These are phyloP conservation scores for Knufia fluminis DNA, from an alignment of 2,329 filamentous ascomycete species.

Conservation along the genomic window DNA sequence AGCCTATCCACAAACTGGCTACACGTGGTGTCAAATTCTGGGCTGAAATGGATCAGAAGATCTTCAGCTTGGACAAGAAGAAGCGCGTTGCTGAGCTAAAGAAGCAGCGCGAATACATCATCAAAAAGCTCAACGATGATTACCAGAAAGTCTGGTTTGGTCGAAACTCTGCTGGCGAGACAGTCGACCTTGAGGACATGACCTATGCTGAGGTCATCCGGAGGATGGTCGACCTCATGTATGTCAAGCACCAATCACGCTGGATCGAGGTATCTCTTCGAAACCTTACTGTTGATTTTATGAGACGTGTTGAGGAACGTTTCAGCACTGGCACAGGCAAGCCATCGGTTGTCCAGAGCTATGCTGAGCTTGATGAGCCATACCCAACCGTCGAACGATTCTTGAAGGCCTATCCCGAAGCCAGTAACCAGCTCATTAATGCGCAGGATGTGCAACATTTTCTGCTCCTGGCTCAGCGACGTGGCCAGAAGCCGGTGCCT, in stretches of 20 bases:
- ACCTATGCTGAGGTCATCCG: constrained; percentile 82
- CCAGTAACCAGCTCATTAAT: constrained; percentile 85
- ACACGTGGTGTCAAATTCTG: constrained; percentile 94
- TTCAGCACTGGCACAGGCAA: constrained; percentile 67
- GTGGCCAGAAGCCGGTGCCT: constrained; percentile 89
- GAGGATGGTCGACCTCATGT: constrained; percentile 82
- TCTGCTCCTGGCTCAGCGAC: constrained; percentile 80
- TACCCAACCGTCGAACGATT: constrained; percentile 70
- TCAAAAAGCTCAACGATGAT: constrained; percentile 90
- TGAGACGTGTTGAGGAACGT: constrained; percentile 91
- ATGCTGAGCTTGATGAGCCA: constrained; percentile 75
- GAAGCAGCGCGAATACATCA: constrained; percentile 83
- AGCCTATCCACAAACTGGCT: constrained; percentile 97
- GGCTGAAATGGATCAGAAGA: constrained; percentile 98
- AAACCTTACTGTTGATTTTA: constrained; percentile 84
- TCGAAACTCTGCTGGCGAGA: constrained; percentile 66
- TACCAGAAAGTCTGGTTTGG: constrained; percentile 98
- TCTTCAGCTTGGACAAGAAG: constrained; percentile 91
- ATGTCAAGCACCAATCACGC: constrained; percentile 77
- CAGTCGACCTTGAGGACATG: constrained; percentile 89
- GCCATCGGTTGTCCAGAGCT: constrained; percentile 79
- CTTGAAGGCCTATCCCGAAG: constrained; percentile 72
- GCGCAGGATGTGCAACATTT: constrained; percentile 98
- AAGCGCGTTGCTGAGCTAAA: constrained; percentile 81
- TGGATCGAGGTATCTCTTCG: constrained; percentile 86